Base-by-base conservation (phyloP, 495 filamentous ascomycete genomes). In the Parathielavia appendiculata region DNA sequence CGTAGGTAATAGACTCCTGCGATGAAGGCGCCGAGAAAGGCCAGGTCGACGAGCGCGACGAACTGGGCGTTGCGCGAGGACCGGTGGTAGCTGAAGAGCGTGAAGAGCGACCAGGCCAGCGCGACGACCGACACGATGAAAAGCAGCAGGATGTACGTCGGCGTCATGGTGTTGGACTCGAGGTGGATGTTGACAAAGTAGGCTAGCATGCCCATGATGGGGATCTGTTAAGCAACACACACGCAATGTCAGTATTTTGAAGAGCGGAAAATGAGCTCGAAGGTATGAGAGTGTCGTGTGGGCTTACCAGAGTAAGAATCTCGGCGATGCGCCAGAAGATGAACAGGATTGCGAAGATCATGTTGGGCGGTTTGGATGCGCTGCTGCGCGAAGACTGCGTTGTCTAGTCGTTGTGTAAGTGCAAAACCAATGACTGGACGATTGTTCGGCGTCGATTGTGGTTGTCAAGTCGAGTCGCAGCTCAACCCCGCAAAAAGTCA, bases 81-180 rank as follows among this genome's bases (percentile, higher is more conserved):
- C 35, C 87, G 86, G 65, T 85, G 81, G 76, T 91, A 90, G 59
- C 81, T 80, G 79, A 96, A 86, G 13, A 95, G 74, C 5, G 91
- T 96, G 70, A 82, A 84, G 69, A 95, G 63, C 41, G 82, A 79
- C 91, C 91, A 96, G 66, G 85, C 89, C 34, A 82, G 76, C 14
- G 81, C 91, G 46, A 96, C 81, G 4, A 89, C 85, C 41, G 86
- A 86, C 68, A 88, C 84, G 74, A 96, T 96, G 83, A 96, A 96
- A 62, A 96, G 84, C 58, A 95, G 79, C 22, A 96, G 85, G 73
- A 95, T 86, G 75, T 85, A 88, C 62, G 76, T 70, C 1, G 91
- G 91, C 12, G 89, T 92, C 53, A 95, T 81, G 59, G 73, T 63
- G 76, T 93, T 91, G 60, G 74, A 70, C 58, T 81, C 74, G 58